Percentiles rank a stretch among this genome's conserved stretches.
Evolutionary conservation across 768 basidiomycete genomes (phyloP).

Genomic region (Pisolithus marmoratus): DNA sequence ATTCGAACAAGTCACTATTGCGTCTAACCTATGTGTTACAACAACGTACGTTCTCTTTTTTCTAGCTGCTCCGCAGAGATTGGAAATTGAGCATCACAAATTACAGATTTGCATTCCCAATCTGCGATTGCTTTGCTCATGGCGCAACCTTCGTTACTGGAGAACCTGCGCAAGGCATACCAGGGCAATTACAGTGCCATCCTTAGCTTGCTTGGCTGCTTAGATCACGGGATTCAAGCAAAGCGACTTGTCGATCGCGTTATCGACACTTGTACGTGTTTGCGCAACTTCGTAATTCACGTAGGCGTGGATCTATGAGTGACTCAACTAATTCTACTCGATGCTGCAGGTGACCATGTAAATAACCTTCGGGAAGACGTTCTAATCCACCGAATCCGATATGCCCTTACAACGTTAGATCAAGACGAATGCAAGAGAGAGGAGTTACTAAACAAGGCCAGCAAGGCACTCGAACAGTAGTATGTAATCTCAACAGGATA

Average conservation of each 20-base stretch:
- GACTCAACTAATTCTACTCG: slow-evolving; percentile 5
- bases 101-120: slow-evolving; percentile 62
- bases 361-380: slow-evolving; percentile 89
- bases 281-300: background rate
- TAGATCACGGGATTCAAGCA: slow-evolving; percentile 80
- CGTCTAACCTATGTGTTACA: slow-evolving; percentile 80
- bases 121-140: slow-evolving; percentile 84
- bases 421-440: slow-evolving; percentile 49
- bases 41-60: slow-evolving; percentile 44
- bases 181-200: slow-evolving; percentile 91
- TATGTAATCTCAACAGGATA: slow-evolving; percentile 31
- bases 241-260: slow-evolving; percentile 89
- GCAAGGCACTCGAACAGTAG: slow-evolving; percentile 85
- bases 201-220: slow-evolving; percentile 84
- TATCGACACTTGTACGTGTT: slow-evolving; percentile 61
- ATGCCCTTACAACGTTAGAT: slow-evolving; percentile 76
- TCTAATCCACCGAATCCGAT: slow-evolving; percentile 73
- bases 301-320: background rate
- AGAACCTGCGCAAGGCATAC: slow-evolving; percentile 84
- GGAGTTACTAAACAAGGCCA: slow-evolving; percentile 56
- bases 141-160: slow-evolving; percentile 71
- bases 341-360: slow-evolving; percentile 74
- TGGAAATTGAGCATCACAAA: background rate
- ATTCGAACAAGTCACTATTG: slow-evolving; percentile 67
- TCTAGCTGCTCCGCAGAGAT: background rate